phyloP scores from a whole-genome alignment of 306 rosid genomes.

The Sophora flavescens region DNA sequence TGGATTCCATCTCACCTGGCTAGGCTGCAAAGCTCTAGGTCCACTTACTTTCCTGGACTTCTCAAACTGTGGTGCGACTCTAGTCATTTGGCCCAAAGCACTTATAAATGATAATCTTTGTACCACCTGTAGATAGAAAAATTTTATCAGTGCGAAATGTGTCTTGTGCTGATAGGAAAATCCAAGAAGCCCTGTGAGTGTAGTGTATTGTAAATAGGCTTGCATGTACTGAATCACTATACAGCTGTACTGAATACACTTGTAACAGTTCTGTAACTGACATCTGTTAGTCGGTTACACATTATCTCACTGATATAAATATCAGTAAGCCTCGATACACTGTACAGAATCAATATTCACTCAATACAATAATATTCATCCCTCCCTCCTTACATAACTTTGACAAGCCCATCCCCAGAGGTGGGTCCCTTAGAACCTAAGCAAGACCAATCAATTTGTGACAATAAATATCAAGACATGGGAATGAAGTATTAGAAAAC shows the following conservation, averaged over 20 bases:
- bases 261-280: no score
- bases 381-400: no score
- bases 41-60: constrained; percentile 96
- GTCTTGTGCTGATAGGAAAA: not conserved
- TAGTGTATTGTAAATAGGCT: no score
- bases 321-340: no score
- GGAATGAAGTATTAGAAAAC: not conserved
- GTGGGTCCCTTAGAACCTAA: not conserved
- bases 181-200: not conserved
- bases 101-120: constrained; percentile 84
- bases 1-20: constrained; percentile 71
- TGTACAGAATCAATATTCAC: no score
- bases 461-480: not conserved
- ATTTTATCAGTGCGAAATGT: constrained; percentile 32
- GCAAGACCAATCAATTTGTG: constrained; percentile 2
- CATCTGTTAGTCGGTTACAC: no score
- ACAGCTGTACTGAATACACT: no score
- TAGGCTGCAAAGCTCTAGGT: constrained; percentile 96
- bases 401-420: not conserved
- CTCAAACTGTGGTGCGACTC: constrained; percentile 93
- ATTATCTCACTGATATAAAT: no score
- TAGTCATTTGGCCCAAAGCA: constrained; percentile 86
- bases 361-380: no score
- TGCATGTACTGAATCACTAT: no score
- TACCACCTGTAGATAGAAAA: constrained; percentile 63